phyloP scores from a whole-genome alignment of 2,329 filamentous ascomycete species.

The Tolypocladium album region DNA sequence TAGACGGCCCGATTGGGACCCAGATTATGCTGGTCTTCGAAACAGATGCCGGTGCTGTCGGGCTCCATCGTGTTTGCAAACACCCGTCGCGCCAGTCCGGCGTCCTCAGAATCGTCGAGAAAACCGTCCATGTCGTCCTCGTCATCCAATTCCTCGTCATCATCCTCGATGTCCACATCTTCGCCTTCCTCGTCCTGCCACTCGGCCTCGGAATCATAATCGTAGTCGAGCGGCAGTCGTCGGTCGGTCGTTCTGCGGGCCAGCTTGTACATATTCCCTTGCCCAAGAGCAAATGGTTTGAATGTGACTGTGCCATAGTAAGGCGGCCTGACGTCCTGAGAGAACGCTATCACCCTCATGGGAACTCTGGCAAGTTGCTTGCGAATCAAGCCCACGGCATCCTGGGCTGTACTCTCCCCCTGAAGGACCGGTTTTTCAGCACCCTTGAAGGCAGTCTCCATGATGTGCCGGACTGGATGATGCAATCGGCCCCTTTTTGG shows the following conservation, averaged over 20 bases:
- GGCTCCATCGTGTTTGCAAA: constrained; percentile 65
- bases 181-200: constrained; percentile 71
- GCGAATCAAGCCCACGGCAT: constrained; percentile 21
- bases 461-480: constrained; percentile 48
- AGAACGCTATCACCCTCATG: constrained; percentile 52
- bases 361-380: constrained; percentile 41
- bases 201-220: constrained; percentile 78
- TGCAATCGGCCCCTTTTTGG: constrained; percentile 34
- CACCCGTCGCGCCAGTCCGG: constrained; percentile 40
- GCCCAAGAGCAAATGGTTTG: constrained; percentile 33
- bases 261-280: constrained; percentile 35
- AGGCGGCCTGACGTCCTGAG: constrained; percentile 54
- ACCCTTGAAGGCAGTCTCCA: constrained; percentile 42
- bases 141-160: constrained; percentile 59
- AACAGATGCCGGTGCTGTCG: constrained; percentile 70
- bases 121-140: constrained; percentile 87
- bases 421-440: constrained; percentile 25
- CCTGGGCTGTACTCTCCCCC: constrained; percentile 22
- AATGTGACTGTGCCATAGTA: constrained; percentile 67
- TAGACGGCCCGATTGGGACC: constrained; percentile 39
- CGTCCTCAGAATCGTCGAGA: constrained; percentile 75
- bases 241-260: constrained; percentile 43
- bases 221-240: constrained; percentile 61
- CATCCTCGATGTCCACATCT: constrained; percentile 56
- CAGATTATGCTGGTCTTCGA: constrained; percentile 50